Percentiles rank a stretch among this genome's conserved stretches.
phyloP scores from a whole-genome alignment of 83 land plant genomes.

The Diphasiastrum complanatum region DNA sequence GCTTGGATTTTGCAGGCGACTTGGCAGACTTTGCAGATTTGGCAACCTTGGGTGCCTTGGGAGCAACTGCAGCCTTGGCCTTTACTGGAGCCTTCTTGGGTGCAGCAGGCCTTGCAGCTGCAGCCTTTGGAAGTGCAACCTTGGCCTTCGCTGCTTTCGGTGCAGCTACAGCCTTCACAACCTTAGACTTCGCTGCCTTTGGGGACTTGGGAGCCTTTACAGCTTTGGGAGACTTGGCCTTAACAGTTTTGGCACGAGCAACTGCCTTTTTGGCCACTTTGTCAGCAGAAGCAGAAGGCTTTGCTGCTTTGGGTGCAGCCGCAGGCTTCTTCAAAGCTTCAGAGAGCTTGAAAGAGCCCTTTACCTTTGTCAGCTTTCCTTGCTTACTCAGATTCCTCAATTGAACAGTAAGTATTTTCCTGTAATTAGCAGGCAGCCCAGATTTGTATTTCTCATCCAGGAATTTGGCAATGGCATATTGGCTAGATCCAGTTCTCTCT shows the following conservation, averaged over 20 bases:
- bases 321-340: conserved; percentile 37
- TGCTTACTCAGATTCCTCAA: conserved; percentile 43
- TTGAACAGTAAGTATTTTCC: conserved; percentile 56
- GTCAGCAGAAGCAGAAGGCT: conserved; percentile 15
- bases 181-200: too few relatives aligned
- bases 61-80: neutral
- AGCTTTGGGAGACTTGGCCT: too few relatives aligned
- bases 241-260: too few relatives aligned
- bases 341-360: conserved; percentile 79
- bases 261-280: conserved; percentile 12
- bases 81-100: too few relatives aligned
- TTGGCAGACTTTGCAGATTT: conserved; percentile 13
- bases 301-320: conserved; percentile 9
- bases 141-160: conserved; percentile 27
- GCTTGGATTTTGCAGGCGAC: conserved; percentile 14
- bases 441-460: conserved; percentile 70
- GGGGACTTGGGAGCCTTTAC: too few relatives aligned
- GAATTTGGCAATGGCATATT: conserved; percentile 78
- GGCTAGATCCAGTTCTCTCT: conserved; percentile 79
- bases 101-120: too few relatives aligned
- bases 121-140: neutral
- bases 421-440: conserved; percentile 57
- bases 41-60: conserved; percentile 3
- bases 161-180: too few relatives aligned
- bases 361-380: conserved; percentile 67